phyloP scores from a whole-genome alignment of 352 stramenopile species.

The Globisporangium radiosum region DNA sequence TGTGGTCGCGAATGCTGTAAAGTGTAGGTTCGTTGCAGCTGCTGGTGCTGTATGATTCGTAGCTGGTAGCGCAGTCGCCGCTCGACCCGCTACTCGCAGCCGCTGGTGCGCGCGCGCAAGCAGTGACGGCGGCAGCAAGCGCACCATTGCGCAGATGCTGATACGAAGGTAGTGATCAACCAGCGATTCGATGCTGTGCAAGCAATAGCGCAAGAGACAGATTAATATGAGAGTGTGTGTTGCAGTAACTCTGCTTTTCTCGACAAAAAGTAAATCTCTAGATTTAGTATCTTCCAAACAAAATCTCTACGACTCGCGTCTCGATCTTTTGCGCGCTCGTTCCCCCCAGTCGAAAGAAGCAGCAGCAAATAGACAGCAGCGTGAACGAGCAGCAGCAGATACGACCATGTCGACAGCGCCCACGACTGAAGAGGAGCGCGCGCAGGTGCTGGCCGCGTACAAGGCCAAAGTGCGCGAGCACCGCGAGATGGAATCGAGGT shows the following conservation, averaged over 20 bases:
- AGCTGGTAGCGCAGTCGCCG: background rate
- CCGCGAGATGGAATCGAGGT: slow-evolving; percentile 93
- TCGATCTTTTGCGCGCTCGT: too few relatives aligned
- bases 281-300: background rate
- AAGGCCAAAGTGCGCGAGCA: slow-evolving; percentile 96
- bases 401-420: slow-evolving; percentile 19
- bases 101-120: slow-evolving; percentile 3
- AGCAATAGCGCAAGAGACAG: background rate
- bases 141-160: slow-evolving; percentile 3
- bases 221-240: background rate
- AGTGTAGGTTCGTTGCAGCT: background rate
- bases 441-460: slow-evolving; percentile 93
- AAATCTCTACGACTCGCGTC: too few relatives aligned
- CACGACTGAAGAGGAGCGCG: slow-evolving; percentile 78
- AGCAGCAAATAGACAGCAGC: background rate
- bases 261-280: background rate
- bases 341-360: background rate
- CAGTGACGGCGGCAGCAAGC: background rate
- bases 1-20: background rate
- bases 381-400: slow-evolving; percentile 29
- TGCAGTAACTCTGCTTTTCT: too few relatives aligned
- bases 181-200: background rate
- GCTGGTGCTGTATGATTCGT: background rate
- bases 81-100: background rate
- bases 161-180: background rate